phyloP scores from a whole-genome alignment of 78 protist species.

The Capsaspora owczarzaki region DNA sequence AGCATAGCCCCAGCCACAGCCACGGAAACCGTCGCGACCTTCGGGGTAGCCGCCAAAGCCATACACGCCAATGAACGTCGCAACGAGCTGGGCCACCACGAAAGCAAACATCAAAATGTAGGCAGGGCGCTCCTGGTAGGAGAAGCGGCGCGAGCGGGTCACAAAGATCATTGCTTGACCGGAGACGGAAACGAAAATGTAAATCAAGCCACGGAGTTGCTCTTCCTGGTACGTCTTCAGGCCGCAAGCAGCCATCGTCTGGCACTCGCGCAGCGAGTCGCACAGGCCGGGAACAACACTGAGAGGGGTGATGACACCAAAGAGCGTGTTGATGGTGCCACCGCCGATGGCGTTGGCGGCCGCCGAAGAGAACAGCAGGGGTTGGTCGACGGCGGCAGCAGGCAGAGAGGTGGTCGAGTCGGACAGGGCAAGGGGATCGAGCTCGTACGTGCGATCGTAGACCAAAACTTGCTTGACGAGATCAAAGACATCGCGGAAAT shows the following conservation, averaged over 20 bases:
- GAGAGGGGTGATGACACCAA: not conserved
- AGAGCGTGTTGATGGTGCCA: not conserved
- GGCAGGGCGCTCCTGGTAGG: constrained; percentile 61
- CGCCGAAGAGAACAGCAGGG: not conserved
- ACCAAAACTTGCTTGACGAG: too few species aligned
- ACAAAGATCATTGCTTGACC: constrained; percentile 64
- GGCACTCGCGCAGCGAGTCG: not conserved
- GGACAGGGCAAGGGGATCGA: too few species aligned
- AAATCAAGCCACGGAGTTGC: constrained; percentile 57
- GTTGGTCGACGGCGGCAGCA: too few species aligned
- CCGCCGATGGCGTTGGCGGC: not conserved
- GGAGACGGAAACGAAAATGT: constrained; percentile 56
- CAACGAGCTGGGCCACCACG: constrained; percentile 45
- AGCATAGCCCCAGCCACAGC: constrained; percentile 67
- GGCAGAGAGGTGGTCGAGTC: too few species aligned
- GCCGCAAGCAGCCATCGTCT: not conserved
- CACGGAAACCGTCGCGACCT: constrained; percentile 23
- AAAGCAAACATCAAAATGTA: constrained; percentile 49
- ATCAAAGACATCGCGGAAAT: too few species aligned
- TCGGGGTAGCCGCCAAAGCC: constrained; percentile 42
- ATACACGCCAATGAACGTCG: constrained; percentile 59
- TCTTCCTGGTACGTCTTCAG: not conserved
- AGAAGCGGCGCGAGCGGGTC: constrained; percentile 49
- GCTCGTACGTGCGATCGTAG: too few species aligned
- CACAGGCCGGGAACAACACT: not conserved